Base-by-base conservation (phyloP, 495 filamentous ascomycete species). In the Beverwykella pulmonaria region DNA sequence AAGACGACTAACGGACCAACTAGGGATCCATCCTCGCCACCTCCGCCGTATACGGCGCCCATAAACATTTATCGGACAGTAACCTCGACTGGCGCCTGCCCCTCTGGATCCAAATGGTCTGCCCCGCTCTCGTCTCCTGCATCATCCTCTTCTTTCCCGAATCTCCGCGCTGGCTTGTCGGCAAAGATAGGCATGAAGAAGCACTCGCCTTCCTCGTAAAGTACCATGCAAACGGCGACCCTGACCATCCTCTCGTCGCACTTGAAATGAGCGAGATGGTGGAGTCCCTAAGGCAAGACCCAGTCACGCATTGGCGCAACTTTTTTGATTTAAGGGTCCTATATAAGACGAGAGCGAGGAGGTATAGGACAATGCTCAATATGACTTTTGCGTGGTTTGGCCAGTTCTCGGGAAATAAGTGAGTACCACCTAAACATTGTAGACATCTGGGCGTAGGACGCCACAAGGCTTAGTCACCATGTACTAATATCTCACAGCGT, bases 221-320 rank as follows among this genome's bases (percentile, higher is more conserved):
- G 68, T 88, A 87, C 68, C 87, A 90, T 58, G 85, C 84, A 15
- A 84, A 88, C 62, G 83, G 83, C n/a, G 82, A 85, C 63, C 25
- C 26, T 9, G 14, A 57, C 29, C 53, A 73, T 44, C 71, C 71
- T n/a, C 50, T 73, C 34, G 71, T 73, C 23, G 55, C 49, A 4
- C 68, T 71, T 20, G 56, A 73, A 34, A 71, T 71, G 58, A 23
- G 14, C n/a, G 68, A 71, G 49, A 71, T 67, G 58, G 59, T 63
- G 20, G 68, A 71, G 10, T 59, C 46, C n/a, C 47, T 68, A 34
- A 9, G 49, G 1, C 32, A 36, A 14, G 65, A 65, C 10, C 56
- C 56, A 8, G 29, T 70, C 26, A 71, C 67, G 12, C 29, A 61
- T 6, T 70, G 67, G 67, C 48, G 61, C 26, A 70, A 65, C 52